Conservation (phyloP, 768 basidiomycete genomes). For the Suillus cothurnatus region DNA sequence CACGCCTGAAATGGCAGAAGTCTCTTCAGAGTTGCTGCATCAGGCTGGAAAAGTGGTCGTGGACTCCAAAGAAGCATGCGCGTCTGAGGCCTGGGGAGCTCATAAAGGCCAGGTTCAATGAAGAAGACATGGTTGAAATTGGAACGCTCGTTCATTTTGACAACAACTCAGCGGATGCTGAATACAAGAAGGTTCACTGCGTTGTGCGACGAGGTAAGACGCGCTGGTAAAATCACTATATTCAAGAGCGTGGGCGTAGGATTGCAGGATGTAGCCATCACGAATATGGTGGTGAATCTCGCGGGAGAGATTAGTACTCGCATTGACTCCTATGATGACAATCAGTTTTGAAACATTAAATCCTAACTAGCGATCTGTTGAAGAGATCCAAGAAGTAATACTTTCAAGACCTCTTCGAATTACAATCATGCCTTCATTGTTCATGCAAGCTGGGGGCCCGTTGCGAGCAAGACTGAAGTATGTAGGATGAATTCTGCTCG, state of each 20-base stretch:
- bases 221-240: slow-evolving; percentile 59
- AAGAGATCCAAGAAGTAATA: background rate
- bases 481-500: background rate
- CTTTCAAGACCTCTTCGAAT: background rate
- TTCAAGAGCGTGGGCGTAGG: slow-evolving; percentile 91
- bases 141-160: slow-evolving; percentile 54
- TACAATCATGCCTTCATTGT: background rate
- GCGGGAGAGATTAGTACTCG: slow-evolving; percentile 59
- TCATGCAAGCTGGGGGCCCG: background rate
- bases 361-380: background rate
- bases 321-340: slow-evolving; percentile 47
- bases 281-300: slow-evolving; percentile 62
- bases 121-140: slow-evolving; percentile 59
- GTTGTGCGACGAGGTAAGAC: slow-evolving; percentile 16
- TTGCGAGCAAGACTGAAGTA: background rate
- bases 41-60: slow-evolving; percentile 65
- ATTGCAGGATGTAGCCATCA: slow-evolving; percentile 86
- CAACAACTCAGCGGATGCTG: slow-evolving; percentile 6
- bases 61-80: slow-evolving; percentile 72
- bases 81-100: slow-evolving; percentile 84
- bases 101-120: slow-evolving; percentile 50
- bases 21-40: slow-evolving; percentile 57
- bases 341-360: background rate
- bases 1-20: slow-evolving; percentile 79
- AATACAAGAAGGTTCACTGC: slow-evolving; percentile 13